Conservation (phyloP, 768 basidiomycete species). For the Scleroderma citrinum region DNA sequence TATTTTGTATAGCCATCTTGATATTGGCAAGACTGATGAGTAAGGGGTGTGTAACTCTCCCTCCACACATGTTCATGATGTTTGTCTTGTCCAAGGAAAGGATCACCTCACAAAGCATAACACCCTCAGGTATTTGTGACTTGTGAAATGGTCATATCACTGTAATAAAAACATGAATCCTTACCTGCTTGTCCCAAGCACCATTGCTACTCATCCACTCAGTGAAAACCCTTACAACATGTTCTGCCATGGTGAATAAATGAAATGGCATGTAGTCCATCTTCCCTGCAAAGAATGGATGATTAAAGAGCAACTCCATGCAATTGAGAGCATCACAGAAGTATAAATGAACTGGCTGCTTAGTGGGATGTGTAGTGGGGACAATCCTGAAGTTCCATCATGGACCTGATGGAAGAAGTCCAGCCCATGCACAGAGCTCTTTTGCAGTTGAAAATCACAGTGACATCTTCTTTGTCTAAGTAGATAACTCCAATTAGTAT, state of each 20-base stretch:
- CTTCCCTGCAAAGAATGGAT: slow-evolving; percentile 19
- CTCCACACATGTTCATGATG: slow-evolving; percentile 12
- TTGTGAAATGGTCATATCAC: neutral
- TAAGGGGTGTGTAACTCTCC: slow-evolving; percentile 6
- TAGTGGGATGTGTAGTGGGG: slow-evolving; percentile 14
- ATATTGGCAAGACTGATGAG: slow-evolving; percentile 4
- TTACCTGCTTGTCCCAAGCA: slow-evolving; percentile 23
- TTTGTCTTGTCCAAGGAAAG: slow-evolving; percentile 17
- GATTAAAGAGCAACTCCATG: slow-evolving; percentile 20
- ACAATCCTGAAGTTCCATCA: slow-evolving; percentile 17
- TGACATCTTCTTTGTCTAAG: slow-evolving; percentile 14
- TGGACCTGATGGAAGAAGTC: slow-evolving; percentile 24
- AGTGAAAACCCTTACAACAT: slow-evolving; percentile 11
- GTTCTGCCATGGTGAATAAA: slow-evolving; percentile 8
- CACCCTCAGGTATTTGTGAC: slow-evolving; percentile 17
- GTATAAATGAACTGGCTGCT: slow-evolving; percentile 17
- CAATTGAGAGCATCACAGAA: slow-evolving; percentile 26
- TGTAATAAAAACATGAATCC: neutral
- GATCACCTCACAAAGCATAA: slow-evolving; percentile 21
- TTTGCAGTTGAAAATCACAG: slow-evolving; percentile 24
- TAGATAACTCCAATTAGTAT: slow-evolving; percentile 8
- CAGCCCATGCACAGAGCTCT: slow-evolving; percentile 20
- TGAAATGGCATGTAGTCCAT: slow-evolving; percentile 13
- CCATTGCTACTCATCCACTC: slow-evolving; percentile 19
- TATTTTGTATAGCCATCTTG: neutral